A percentile compares a stretch with the other conserved stretches of the same genome.
Evolutionary conservation across 768 basidiomycete genomes (phyloP).

Genomic region (Filobasidium floriforme): DNA sequence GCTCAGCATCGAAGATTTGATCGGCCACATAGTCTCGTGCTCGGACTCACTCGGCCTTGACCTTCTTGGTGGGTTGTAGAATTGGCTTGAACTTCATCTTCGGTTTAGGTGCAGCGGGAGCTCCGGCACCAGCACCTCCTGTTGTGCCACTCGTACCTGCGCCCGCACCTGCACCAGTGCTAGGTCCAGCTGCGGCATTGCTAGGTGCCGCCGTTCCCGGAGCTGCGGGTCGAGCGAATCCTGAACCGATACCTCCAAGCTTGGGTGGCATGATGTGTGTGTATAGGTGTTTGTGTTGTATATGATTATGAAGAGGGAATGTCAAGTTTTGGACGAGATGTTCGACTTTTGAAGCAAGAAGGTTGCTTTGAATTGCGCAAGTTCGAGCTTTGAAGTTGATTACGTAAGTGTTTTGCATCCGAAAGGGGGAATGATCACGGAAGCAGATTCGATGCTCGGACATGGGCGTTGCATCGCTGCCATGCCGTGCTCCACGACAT

Average conservation of each 20-base stretch:
- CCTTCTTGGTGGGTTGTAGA: slow-evolving; percentile 16
- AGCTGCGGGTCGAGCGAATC: slow-evolving; percentile 1
- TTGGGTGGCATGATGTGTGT: slow-evolving; percentile 2
- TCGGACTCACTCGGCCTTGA: slow-evolving; percentile 21
- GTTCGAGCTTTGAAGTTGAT: too few species aligned
- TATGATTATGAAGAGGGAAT: too few species aligned
- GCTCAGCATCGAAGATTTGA: neutral
- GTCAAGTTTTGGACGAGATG: too few species aligned
- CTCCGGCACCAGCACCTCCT: neutral
- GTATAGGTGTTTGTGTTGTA: too few species aligned
- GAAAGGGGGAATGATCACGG: too few species aligned
- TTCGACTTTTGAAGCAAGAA: too few species aligned
- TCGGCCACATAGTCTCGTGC: neutral
- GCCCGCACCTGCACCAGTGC: neutral
- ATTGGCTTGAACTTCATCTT: slow-evolving; percentile 24
- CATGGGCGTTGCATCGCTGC: too few species aligned
- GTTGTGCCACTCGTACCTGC: neutral
- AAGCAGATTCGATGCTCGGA: too few species aligned
- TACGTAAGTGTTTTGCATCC: too few species aligned
- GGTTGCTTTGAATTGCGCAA: too few species aligned
- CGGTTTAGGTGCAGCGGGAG: slow-evolving; percentile 17
- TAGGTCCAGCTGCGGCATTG: slow-evolving; percentile 13
- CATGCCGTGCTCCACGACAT: too few species aligned
- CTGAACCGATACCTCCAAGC: neutral
- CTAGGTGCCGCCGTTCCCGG: neutral